Percentiles rank a stretch among this genome's conserved stretches.
phyloP scores from a whole-genome alignment of 768 basidiomycete genomes.

The Suillus sp. region DNA sequence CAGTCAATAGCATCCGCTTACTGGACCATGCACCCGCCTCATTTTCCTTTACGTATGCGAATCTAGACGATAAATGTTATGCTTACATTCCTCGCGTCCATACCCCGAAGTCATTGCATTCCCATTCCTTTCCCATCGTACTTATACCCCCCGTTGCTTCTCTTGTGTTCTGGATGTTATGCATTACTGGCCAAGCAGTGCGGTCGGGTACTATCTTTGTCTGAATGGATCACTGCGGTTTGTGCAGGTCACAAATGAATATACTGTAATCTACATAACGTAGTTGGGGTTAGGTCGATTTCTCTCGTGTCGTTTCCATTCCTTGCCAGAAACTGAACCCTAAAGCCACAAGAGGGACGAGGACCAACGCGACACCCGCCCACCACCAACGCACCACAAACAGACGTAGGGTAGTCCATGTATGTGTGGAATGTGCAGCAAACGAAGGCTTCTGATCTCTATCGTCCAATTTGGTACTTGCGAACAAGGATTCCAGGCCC shows the following conservation, averaged over 20 bases:
- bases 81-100: constrained; percentile 6
- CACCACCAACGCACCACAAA: constrained; percentile 13
- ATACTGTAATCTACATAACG: constrained; percentile 2
- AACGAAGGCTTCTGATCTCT: constrained; percentile 6
- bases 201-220: background rate
- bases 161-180: constrained; percentile 8
- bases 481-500: constrained; percentile 71
- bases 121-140: background rate
- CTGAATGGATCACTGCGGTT: background rate
- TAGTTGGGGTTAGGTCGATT: background rate
- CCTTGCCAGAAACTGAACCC: constrained; percentile 25
- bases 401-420: background rate
- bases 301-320: background rate
- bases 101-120: constrained; percentile 3
- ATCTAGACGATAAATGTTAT: constrained; percentile 10
- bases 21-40: constrained; percentile 31
- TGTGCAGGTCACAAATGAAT: constrained; percentile 8
- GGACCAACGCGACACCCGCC: constrained; percentile 15
- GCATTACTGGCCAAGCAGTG: background rate
- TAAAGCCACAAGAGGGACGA: constrained; percentile 26
- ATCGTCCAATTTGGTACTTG: constrained; percentile 61
- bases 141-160: constrained; percentile 1
- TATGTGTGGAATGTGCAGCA: background rate
- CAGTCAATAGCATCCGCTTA: constrained; percentile 26
- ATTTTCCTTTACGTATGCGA: constrained; percentile 7